Evolutionary conservation across 805 yeast genomes (phyloP), one percentile per base, ranked within the genome.

Genomic region (Metschnikowia borealis): DNA sequence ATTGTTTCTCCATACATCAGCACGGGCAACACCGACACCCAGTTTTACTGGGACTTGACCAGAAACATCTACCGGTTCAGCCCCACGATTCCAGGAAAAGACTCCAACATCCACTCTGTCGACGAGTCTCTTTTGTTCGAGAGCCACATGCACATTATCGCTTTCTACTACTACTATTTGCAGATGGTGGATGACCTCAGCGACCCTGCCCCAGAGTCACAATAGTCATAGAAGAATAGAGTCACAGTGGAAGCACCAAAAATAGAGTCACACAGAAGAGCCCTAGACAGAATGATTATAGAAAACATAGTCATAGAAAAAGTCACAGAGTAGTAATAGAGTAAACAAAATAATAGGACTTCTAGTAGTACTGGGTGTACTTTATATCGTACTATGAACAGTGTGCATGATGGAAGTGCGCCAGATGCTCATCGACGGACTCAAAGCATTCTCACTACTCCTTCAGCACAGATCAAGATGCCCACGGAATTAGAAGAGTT

Each of bases 1-100:
- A 49, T 54, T 14, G 47, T 64, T 21, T 63, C 83, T 1, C 83
- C 85, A 20, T 69, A 70, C 33, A 58, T 80, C 17, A 72, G 77
- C 64, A 69, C 83, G 14, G 85, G 81, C 11, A 82, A 82, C 61
- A 82, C 87, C 3, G 87, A 82, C 62, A 81, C 86, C 15, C 74
- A 73, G 56, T 68, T 76, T 50, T 82, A 82, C 62, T 80, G 84
- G 83, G 65, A 71, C 47, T 68, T 82, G 57, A 71, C 83, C 10
- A 68, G 69, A 44, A 72, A 80, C 60, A 80, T 82, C 48, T 82
- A 72, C 68, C 70, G 87, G 58, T 81, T 60, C 52, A 49, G 65
- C 10, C 72, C 74, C 2, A 77, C 75, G 4, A 62, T 66, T 21
- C 60, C 62, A 2, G 38, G 43, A 4, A 46, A 43, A 18, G 54